phyloP scores from a whole-genome alignment of 768 basidiomycete species.

The Chalciporus pseudorubinellus region DNA sequence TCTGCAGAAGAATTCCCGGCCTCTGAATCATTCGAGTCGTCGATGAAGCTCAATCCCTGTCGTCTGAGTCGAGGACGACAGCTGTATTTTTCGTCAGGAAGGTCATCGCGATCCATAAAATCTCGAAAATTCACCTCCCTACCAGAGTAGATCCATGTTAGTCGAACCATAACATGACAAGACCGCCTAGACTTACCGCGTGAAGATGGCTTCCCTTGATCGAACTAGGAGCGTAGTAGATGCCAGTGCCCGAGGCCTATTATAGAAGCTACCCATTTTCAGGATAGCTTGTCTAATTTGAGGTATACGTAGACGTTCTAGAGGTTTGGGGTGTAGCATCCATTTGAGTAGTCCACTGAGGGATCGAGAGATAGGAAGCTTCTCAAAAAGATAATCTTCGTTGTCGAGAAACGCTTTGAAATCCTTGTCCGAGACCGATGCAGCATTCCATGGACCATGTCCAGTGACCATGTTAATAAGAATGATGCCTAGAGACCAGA shows the following conservation, averaged over 20 bases:
- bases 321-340: conserved; percentile 1
- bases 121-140: background rate
- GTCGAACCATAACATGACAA: too few species aligned
- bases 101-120: background rate
- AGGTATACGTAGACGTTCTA: background rate
- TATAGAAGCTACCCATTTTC: background rate
- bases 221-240: too few species aligned
- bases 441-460: conserved; percentile 1
- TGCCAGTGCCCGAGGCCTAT: background rate
- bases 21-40: background rate
- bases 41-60: background rate
- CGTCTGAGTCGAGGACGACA: background rate
- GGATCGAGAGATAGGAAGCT: background rate
- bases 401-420: background rate
- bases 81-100: background rate
- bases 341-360: conserved; percentile 3
- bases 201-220: too few species aligned
- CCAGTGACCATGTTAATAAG: conserved; percentile 78
- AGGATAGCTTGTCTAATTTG: background rate
- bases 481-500: conserved; percentile 78
- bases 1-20: background rate
- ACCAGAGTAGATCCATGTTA: background rate
- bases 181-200: background rate
- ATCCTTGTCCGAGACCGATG: background rate
- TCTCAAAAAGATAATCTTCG: conserved; percentile 5